Evolutionary conservation across 495 filamentous ascomycete genomes (phyloP).

Genomic region (Penicillium manginii): DNA sequence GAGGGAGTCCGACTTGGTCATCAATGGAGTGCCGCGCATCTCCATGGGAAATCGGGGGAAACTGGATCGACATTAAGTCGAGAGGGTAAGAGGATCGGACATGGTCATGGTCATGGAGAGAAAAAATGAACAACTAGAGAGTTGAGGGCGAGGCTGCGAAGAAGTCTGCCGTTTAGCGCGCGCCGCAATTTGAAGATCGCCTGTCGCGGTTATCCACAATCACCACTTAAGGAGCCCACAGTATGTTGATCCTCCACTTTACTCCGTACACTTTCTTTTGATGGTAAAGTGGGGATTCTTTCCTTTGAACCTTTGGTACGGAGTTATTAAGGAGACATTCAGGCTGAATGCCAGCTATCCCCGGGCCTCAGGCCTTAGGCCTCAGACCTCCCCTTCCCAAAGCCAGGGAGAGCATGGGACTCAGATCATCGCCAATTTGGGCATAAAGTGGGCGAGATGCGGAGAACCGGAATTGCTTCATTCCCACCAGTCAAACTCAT

Average conservation of each 20-base stretch:
- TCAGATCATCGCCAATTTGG: background rate
- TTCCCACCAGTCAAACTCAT: background rate
- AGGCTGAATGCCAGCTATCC: background rate
- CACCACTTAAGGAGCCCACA: no score
- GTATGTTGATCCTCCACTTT: no score
- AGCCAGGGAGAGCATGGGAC: background rate
- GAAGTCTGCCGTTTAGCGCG: background rate
- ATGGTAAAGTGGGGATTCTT: background rate
- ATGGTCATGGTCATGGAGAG: background rate
- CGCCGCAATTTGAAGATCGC: background rate
- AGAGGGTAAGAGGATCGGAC: background rate
- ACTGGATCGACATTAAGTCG: conserved; percentile 1
- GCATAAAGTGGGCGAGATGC: background rate
- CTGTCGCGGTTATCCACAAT: background rate
- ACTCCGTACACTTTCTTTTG: no score
- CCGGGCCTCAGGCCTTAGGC: no score
- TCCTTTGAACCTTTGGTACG: no score
- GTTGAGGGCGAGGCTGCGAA: background rate
- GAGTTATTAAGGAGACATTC: no score
- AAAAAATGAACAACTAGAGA: no score
- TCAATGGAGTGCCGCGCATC: conserved; percentile 33
- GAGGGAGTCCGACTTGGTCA: conserved; percentile 12
- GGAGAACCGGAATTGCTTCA: background rate
- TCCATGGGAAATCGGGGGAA: conserved; percentile 31
- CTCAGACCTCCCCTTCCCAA: background rate